Percentiles rank a stretch among this genome's conserved stretches.
Conservation (phyloP, 495 filamentous ascomycete genomes). For the Elaphomyces granulatus region DNA sequence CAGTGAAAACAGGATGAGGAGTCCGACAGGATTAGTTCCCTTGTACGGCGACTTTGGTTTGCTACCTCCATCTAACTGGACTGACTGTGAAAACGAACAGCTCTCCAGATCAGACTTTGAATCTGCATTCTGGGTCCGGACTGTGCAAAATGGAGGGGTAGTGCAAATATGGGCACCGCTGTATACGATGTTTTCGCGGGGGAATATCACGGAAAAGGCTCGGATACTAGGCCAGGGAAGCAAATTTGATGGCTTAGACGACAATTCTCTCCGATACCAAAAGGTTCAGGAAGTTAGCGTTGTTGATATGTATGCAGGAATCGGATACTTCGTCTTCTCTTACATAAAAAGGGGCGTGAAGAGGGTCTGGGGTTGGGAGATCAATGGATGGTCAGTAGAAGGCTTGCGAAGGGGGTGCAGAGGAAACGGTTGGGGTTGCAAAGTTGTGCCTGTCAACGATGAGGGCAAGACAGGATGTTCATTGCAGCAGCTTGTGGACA, state of each 20-base stretch:
- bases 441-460: conserved; percentile 29
- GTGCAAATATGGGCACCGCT: conserved; percentile 74
- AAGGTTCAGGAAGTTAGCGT: conserved; percentile 32
- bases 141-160: conserved; percentile 61
- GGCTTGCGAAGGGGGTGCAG: conserved; percentile 55
- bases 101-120: conserved; percentile 36
- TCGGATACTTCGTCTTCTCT: conserved; percentile 82
- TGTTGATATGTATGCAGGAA: conserved; percentile 79
- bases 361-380: conserved; percentile 70
- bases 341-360: conserved; percentile 56
- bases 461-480: conserved; percentile 13
- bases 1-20: conserved; percentile 50
- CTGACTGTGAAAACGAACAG: conserved; percentile 10
- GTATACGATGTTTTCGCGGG: conserved; percentile 84
- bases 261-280: conserved; percentile 13
- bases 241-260: conserved; percentile 20
- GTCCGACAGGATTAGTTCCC: conserved; percentile 45
- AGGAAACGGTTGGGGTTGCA: conserved; percentile 49
- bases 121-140: conserved; percentile 56
- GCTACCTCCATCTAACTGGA: conserved; percentile 7
- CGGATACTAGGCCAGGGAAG: conserved; percentile 39
- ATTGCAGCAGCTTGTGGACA: conserved; percentile 17
- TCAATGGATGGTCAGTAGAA: conserved; percentile 81
- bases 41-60: conserved; percentile 57
- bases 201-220: conserved; percentile 81